Base-by-base conservation (phyloP, 768 basidiomycete species). In the Boletus subparvulus region DNA sequence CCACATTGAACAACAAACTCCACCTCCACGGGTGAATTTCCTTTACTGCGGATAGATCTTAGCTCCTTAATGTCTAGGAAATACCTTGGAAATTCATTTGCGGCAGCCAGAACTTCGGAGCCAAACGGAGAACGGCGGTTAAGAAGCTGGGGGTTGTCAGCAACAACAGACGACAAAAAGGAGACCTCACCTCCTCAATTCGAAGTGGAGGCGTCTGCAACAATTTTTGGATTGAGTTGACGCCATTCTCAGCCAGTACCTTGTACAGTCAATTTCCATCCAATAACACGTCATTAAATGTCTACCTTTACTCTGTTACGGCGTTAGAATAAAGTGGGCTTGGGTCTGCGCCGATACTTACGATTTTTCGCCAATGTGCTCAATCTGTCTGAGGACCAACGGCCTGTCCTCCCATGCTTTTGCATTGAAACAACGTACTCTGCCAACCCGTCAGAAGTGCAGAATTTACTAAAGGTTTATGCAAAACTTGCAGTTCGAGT, bases 381-480 rank as follows among this genome's bases (percentile, higher is more conserved):
- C 86, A 48, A 98, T 80, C 69, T 98, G 96, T 14, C 89, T 81
- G 52, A 98, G 80, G 8, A 96, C 88, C 14, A 86, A 75, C 6
- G 93, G 85, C 19, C 90, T 77, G 64, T 94, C 88, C 64, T 98
- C 95, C 96, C 96, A 98, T 42, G 92, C 87, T 63, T 88, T 93
- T 5, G 91, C 92, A 50, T 77, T 81, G 37, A 98, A 66, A 61
- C 86, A 89, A 12, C 95, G 86, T 26, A 88, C 71, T 30, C 93
- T 92, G 32, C 14, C 17, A 39, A 45, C 30, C 13, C 4, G 28
- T 61, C 36, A 67, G 44, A 21, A 43, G 26, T n/a, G 33, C 14
- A 43, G 11, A 30, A 26, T 54, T 17, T 39, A 11, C 24, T 13
- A 24, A 36, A 36, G 1, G 4, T 12, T 52, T 24, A 12, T 42